These are phyloP conservation scores for Fusarium falciforme DNA, from an alignment of 2,329 filamentous ascomycete genomes.

Conservation along the genomic window DNA sequence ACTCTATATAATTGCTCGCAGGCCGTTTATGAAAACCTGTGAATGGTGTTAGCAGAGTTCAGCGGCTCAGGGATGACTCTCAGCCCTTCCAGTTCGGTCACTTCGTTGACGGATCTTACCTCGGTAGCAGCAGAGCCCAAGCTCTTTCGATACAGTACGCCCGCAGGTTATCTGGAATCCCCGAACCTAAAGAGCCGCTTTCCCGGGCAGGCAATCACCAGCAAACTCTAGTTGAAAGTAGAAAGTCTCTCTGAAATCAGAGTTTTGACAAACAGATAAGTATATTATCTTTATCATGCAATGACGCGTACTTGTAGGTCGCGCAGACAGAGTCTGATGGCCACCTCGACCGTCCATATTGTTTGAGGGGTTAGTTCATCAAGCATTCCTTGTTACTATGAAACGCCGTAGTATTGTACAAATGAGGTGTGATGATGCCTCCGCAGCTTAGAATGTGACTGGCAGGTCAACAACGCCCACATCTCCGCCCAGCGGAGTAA, in stretches of 20 bases:
- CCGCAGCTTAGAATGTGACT: slow-evolving; percentile 5
- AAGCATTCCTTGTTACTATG: background rate
- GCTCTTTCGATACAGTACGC: background rate
- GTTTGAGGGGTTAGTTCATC: background rate
- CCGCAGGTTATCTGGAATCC: background rate
- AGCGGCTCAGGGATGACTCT: background rate
- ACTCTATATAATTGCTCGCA: background rate
- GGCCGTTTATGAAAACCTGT: background rate
- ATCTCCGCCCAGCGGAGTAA: slow-evolving; percentile 18
- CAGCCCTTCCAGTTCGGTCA: background rate
- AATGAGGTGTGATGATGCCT: background rate
- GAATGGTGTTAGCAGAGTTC: background rate
- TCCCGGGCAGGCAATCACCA: background rate
- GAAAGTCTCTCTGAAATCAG: background rate
- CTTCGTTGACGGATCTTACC: background rate
- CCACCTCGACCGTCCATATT: accelerated
- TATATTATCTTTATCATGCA: background rate
- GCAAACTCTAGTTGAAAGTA: background rate
- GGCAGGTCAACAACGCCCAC: slow-evolving; percentile 19
- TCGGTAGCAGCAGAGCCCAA: background rate
- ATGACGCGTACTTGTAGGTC: background rate
- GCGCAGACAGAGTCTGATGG: background rate
- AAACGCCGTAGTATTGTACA: background rate
- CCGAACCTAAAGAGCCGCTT: background rate
- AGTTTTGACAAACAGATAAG: background rate